Evolutionary conservation across 176 grass and related monocot genomes (phyloP).

Genomic region (Neostapfia colusana): DNA sequence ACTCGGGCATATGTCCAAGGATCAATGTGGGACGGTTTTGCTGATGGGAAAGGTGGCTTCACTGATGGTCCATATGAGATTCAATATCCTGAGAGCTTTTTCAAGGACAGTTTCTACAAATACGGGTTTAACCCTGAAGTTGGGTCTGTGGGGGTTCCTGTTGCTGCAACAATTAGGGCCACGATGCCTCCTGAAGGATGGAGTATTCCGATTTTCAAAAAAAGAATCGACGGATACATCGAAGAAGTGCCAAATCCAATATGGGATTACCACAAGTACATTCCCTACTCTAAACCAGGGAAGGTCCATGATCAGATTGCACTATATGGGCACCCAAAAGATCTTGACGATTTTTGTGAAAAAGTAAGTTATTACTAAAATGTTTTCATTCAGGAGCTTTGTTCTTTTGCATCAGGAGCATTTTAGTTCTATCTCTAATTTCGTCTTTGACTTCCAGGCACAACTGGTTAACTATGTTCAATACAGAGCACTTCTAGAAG

Average conservation of each 20-base stretch:
- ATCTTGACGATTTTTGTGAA: slow-evolving; percentile 87
- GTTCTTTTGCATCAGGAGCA: slow-evolving; percentile 13
- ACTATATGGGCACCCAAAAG: slow-evolving; percentile 69
- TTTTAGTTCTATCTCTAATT: slow-evolving; percentile 35
- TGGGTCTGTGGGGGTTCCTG: slow-evolving; percentile 83
- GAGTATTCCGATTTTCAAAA: slow-evolving; percentile 80
- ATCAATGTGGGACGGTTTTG: slow-evolving; percentile 99
- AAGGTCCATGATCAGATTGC: slow-evolving; percentile 93
- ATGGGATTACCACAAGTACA: slow-evolving; percentile 99
- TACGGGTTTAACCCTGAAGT: slow-evolving; percentile 98
- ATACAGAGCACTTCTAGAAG: slow-evolving; percentile 93
- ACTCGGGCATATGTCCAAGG: slow-evolving; percentile 87
- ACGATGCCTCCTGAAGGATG: slow-evolving; percentile 95
- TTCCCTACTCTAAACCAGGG: slow-evolving; percentile 86
- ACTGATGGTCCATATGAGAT: slow-evolving; percentile 97
- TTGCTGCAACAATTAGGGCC: slow-evolving; percentile 82
- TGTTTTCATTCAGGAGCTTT: slow-evolving; percentile 13
- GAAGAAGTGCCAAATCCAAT: slow-evolving; percentile 86
- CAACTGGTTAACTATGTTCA: slow-evolving; percentile 93
- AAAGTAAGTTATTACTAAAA: slow-evolving; percentile 54
- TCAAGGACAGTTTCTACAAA: slow-evolving; percentile 72
- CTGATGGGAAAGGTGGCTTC: slow-evolving; percentile 68
- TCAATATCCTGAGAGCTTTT: slow-evolving; percentile 90
- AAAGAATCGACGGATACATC: slow-evolving; percentile 60
- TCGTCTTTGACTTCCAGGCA: slow-evolving; percentile 54